phyloP scores from a whole-genome alignment of 768 basidiomycete species.

The Suillus lakei region DNA sequence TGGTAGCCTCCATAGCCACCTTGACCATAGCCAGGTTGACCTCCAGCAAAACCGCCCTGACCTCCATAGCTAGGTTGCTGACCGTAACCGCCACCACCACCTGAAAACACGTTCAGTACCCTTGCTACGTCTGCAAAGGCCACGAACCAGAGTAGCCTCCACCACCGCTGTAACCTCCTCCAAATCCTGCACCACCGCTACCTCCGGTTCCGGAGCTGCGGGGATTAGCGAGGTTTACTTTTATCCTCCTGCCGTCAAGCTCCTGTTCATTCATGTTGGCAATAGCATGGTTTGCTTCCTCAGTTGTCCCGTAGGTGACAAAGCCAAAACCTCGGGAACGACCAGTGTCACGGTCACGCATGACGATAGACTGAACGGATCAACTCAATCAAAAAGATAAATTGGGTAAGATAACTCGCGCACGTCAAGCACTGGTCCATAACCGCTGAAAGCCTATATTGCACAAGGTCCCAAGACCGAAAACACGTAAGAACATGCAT shows the following conservation, averaged over 20 bases:
- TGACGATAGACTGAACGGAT: conserved; percentile 83
- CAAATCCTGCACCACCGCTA: conserved; percentile 37
- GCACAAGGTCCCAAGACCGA: conserved; percentile 22
- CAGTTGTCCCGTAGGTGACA: conserved; percentile 68
- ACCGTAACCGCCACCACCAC: conserved; percentile 31
- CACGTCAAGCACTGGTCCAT: conserved; percentile 90
- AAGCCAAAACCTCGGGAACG: conserved; percentile 98
- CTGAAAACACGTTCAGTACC: conserved; percentile 24
- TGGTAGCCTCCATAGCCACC: conserved; percentile 33
- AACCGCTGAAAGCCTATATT: conserved; percentile 79
- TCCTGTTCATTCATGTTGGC: conserved; percentile 82
- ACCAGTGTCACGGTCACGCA: conserved; percentile 98
- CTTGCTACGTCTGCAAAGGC: neutral
- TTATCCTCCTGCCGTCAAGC: conserved; percentile 91
- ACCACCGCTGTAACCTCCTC: conserved; percentile 38
- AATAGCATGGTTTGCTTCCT: conserved; percentile 85
- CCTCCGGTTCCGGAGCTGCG: conserved; percentile 59
- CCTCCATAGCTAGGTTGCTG: conserved; percentile 29
- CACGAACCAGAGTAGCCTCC: conserved; percentile 36
- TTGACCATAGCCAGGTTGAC: conserved; percentile 27
- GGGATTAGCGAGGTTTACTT: conserved; percentile 84
- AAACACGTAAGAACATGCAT: conserved; percentile 35
- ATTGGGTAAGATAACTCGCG: conserved; percentile 50
- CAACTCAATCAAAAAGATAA: conserved; percentile 32
- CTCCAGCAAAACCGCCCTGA: conserved; percentile 33